phyloP scores from a whole-genome alignment of 2,329 filamentous ascomycete species.

The Trichoderma simmonsii region DNA sequence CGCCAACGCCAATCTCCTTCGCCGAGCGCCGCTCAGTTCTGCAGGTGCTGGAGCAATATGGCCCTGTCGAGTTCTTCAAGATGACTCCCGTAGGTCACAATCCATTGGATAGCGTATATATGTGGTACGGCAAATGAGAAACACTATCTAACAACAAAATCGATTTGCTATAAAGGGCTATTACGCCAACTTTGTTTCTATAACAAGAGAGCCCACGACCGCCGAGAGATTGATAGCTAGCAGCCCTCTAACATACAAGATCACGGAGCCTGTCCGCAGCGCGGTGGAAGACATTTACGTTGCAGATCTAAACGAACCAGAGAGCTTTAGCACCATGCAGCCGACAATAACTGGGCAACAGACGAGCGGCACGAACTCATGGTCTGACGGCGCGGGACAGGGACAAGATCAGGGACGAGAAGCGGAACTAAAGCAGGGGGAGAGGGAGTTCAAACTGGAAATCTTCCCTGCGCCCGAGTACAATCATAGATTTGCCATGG shows the following conservation, averaged over 20 bases:
- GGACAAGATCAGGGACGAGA: background rate
- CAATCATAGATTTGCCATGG: conserved; percentile 38
- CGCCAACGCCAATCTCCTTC: conserved; percentile 50
- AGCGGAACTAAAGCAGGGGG: conserved; percentile 1
- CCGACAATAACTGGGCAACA: conserved; percentile 5
- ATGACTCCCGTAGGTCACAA: conserved; percentile 25
- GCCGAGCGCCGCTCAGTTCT: conserved; percentile 55
- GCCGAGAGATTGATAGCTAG: conserved; percentile 39
- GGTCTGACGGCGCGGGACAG: conserved; percentile 27
- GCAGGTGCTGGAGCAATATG: conserved; percentile 48
- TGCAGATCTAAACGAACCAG: conserved; percentile 30
- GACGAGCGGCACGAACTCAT: background rate
- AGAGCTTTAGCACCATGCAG: conserved; percentile 18
- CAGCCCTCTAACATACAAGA: conserved; percentile 48
- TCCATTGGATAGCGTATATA: background rate
- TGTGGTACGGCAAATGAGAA: background rate
- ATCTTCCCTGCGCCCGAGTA: conserved; percentile 40
- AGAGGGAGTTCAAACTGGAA: conserved; percentile 41
- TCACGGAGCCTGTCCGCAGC: conserved; percentile 31
- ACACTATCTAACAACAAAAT: background rate
- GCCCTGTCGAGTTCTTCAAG: conserved; percentile 52
- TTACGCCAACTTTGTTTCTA: conserved; percentile 48
- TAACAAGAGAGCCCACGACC: conserved; percentile 41
- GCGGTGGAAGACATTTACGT: conserved; percentile 31
- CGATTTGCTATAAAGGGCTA: conserved; percentile 38